Evolutionary conservation across 2,329 filamentous ascomycete species (phyloP).

Genomic region (Chalaropsis thielavioides): DNA sequence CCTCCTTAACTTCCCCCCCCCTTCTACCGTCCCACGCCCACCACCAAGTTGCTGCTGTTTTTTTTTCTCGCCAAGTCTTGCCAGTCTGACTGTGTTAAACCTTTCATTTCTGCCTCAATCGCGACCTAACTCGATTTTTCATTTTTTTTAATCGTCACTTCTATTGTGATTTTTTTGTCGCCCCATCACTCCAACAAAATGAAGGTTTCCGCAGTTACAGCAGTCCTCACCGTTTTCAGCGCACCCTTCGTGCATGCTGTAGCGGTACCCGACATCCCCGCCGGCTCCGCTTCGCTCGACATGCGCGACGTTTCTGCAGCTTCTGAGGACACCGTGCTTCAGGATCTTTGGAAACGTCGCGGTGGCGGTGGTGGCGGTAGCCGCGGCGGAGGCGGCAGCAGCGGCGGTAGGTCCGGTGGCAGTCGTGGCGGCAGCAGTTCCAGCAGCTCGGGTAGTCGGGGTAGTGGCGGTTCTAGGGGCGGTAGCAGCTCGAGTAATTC

Average conservation of each 20-base stretch:
- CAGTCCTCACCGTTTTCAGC: conserved; percentile 4
- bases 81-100: too few species aligned
- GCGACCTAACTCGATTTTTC: not conserved
- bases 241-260: conserved; percentile 21
- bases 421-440: conserved; percentile 21
- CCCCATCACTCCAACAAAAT: not conserved
- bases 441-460: conserved; percentile 19
- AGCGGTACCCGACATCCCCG: conserved; percentile 20
- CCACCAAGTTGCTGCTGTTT: too few species aligned
- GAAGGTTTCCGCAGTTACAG: not conserved
- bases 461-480: conserved; percentile 16
- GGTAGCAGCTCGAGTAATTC: not conserved
- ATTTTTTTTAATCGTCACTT: not conserved
- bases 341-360: conserved; percentile 40
- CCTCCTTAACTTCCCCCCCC: too few species aligned
- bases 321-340: not conserved
- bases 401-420: conserved; percentile 21
- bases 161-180: not conserved
- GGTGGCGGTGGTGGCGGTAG: conserved; percentile 43
- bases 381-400: conserved; percentile 26
- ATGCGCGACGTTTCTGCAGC: not conserved
- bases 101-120: not conserved
- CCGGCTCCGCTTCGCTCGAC: not conserved
- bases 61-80: too few species aligned
- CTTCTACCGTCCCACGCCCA: too few species aligned